These are phyloP conservation scores for Cicer arietinum DNA, from an alignment of 306 rosid species.

Conservation along the genomic window DNA sequence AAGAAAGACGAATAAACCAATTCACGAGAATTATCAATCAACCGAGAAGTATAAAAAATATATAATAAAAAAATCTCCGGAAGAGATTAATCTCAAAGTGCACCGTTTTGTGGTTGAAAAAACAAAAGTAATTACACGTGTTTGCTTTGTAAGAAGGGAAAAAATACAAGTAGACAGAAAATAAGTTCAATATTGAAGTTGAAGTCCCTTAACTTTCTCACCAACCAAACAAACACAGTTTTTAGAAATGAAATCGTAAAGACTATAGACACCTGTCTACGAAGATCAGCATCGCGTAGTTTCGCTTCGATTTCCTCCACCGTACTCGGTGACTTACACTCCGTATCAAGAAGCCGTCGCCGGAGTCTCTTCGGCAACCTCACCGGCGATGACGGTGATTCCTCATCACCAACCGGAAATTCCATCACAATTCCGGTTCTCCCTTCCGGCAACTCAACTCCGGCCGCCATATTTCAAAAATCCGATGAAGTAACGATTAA, in stretches of 20 bases:
- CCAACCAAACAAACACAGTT: conserved; percentile 45
- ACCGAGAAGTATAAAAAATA: not conserved
- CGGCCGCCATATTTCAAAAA: conserved; percentile 53
- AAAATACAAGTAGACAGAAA: not conserved
- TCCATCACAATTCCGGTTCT: conserved; percentile 55
- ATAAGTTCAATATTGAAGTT: conserved; percentile 31
- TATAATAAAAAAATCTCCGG: not conserved
- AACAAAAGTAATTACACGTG: conserved; percentile 33
- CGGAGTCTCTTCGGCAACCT: conserved; percentile 77
- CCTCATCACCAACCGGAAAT: conserved; percentile 51
- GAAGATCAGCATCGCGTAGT: conserved; percentile 88
- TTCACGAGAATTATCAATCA: conserved; percentile 7
- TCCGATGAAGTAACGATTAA: not conserved
- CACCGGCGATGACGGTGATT: conserved; percentile 62
- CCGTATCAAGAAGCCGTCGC: conserved; percentile 62
- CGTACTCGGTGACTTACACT: conserved; percentile 75
- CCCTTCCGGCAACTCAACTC: conserved; percentile 58
- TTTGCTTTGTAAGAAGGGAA: not conserved
- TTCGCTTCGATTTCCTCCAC: conserved; percentile 86
- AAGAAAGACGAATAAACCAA: conserved; percentile 8
- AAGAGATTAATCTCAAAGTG: conserved; percentile 1
- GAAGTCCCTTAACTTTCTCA: conserved; percentile 47
- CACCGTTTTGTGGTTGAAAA: conserved; percentile 26
- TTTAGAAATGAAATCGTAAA: conserved; percentile 5
- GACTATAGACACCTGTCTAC: conserved; percentile 73